Evolutionary conservation across 1,139 yeast species (phyloP), one percentile per base, ranked within the genome.

Genomic region (Protomyces pachydermus): DNA sequence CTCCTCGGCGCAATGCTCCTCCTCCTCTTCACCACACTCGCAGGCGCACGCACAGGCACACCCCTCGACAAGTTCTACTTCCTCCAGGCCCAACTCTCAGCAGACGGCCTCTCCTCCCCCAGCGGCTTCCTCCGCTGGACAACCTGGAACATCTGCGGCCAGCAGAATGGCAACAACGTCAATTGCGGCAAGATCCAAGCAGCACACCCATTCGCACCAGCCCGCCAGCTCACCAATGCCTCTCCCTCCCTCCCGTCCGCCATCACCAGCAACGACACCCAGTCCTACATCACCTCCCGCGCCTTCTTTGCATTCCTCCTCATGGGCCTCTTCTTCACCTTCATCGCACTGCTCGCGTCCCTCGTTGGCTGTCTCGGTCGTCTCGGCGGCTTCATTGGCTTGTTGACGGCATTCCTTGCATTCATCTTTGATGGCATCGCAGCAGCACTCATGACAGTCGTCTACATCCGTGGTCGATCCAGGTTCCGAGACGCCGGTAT

Each of bases 171-270:
- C 61, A 72, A 75, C 62, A 74, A 77, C 67, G 67, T 72, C 63
- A 72, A 79, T 67, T 87, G 93, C 76, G 72, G 82, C 20, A 65
- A 71, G 10, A 75, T 75, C 60, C 65, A 69, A 25, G 83, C 91
- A 25, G 93, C 85, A 35, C 85, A 78, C 72, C 87, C 90, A 32
- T 84, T 85, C 74, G 83, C 87, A 32, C 91, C 91, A 38, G 77
- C 72, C 57, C 80, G 80, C 61, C 85, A 85, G 73, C 85, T 86
- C 69, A 39, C 52, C 10, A 77, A 74, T 50, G 73, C 81, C 14
- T 68, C 73, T 18, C 66, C 69, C 5, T 80, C 77, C 32, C 73
- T 84, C 12, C 91, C 91, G 37, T 25, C 70, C 2, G 75, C 75
- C 20, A 84, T 88, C 70, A 70, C 75, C 54, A 70, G 72, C 20